Evolutionary conservation across 2,329 filamentous ascomycete species (phyloP), one percentile per base, ranked within the genome.

Genomic region (Xylaria sp.): DNA sequence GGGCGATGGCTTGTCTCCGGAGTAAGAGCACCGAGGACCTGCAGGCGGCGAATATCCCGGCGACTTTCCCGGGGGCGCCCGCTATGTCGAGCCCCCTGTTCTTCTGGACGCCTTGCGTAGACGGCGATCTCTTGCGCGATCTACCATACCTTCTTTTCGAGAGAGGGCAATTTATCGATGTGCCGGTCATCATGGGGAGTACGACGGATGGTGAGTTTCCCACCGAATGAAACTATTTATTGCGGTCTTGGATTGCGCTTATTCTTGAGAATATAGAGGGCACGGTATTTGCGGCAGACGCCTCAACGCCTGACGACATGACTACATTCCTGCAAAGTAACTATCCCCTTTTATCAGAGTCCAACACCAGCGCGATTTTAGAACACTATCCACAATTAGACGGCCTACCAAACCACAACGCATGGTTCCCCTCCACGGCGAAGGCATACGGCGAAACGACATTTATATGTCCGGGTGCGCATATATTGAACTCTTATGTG

Each of bases 21-120:
- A 62, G 70, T 12, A 76, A 77, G 50, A 75, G 78, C 66, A 78
- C 74, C 0, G 63, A 69, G n/a, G 64, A 72, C 0, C 75, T 87
- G 3, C 84, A 86, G 73, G 69, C 70, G 12, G 79, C 78, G 64
- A 86, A 86, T 72, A 65, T 75, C 18, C 79, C 79, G 9, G 79
- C 76, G 1, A 74, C 81, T 1, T 86, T 85, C 42, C 79, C 81
- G 0, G 81, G 81, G 2, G 77, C 80, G 3, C 68, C 73, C 2
- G 73, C 69, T 9, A 65, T 71, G 1, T 80, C 76, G 0, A 44
- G 73, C 5, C 78, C 84, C 0, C 75, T 81, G 0, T 87, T 86
- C 72, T 86, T 85, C 77, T 87, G 83, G 83, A 81, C 83, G 2
- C 85, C 85, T 0, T 84, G 82, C 58, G 75, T 86, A 5, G 85